phyloP scores from a whole-genome alignment of 2,329 filamentous ascomycete species.

The Colletotrichum somersetense region DNA sequence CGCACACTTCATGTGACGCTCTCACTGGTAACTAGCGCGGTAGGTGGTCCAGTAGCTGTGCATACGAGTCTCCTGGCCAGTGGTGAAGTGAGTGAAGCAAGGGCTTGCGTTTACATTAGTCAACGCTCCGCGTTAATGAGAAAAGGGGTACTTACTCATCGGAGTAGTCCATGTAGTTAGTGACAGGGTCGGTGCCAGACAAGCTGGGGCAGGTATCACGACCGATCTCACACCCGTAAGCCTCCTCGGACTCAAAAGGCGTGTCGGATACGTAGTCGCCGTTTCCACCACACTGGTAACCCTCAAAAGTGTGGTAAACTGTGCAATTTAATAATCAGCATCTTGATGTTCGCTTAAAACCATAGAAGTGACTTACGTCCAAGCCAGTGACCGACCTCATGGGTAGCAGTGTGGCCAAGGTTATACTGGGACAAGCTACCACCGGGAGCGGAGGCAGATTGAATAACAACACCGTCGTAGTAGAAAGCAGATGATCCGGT shows the following conservation, averaged over 20 bases:
- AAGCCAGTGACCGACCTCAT: conserved; percentile 64
- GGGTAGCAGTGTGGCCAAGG: conserved; percentile 51
- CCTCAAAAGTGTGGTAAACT: conserved; percentile 63
- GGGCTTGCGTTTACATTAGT: conserved; percentile 48
- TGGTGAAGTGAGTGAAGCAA: conserved; percentile 61
- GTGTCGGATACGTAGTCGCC: conserved; percentile 59
- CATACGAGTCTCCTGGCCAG: conserved; percentile 55
- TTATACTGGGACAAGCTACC: conserved; percentile 52
- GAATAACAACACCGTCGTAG: conserved; percentile 56
- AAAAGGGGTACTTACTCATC: conserved; percentile 52
- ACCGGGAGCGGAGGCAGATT: conserved; percentile 53
- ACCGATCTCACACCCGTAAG: conserved; percentile 52
- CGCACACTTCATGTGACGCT: too few relatives aligned
- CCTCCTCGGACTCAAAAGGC: conserved; percentile 51
- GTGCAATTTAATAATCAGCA: neutral
- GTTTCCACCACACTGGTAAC: conserved; percentile 50
- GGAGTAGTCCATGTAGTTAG: conserved; percentile 58
- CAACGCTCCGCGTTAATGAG: too few relatives aligned
- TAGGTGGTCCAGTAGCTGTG: conserved; percentile 48
- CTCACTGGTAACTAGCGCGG: conserved; percentile 44
- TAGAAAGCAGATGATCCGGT: conserved; percentile 51
- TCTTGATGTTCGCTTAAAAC: too few relatives aligned
- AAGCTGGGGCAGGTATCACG: conserved; percentile 53
- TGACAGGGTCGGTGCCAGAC: conserved; percentile 52
- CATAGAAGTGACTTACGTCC: conserved; percentile 46